Base-by-base conservation (phyloP, 768 basidiomycete genomes). In the Rossbeevera mucosa region DNA sequence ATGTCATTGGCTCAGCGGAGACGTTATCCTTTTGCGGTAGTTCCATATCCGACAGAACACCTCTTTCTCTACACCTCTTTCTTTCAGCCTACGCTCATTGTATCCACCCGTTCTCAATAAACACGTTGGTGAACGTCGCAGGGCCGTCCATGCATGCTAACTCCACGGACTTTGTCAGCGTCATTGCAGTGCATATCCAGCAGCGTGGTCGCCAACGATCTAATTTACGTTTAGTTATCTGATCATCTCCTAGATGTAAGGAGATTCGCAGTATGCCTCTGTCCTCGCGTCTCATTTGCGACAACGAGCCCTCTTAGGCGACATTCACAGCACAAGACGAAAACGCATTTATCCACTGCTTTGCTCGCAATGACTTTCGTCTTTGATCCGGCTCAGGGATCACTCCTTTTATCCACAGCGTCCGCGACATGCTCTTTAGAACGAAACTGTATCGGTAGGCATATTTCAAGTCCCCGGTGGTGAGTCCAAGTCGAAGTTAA, bases 351-450 rank as follows among this genome's bases (percentile, higher is more conserved):
- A 44, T 51, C 26, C 48, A 42, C 30, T 18, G 41, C 44, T 52
- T 51, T 48, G 42, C 24, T 55, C 47, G 52, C 52, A 48, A 36
- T 56, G 25, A 21, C 42, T 50, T 50, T 57, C 52, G 44, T 36
- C 36, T 24, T 62, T 64, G 64, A 67, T 65, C 64, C 64, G 64
- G 51, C 31, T 61, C 56, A 64, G 62, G 55, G 62, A 64, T 49
- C 22, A 43, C 56, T 55, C 48, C 40, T 44, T 57, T 51, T 46
- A 29, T 50, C 53, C 45, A 38, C 51, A 51, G 47, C 49, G 49
- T 44, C 56, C 53, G 43, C 48, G 53, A 42, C 24, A 41, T 44
- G 22, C 47, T 53, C 31, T 44, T 47, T 33, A 20, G 36, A 45
- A 46, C 57, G 47, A 54, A 47, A 50, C 38, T 26, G n/a, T 60